Conservation (phyloP, 1,284 basidiomycete species). For the Ganoderma multipileum region DNA sequence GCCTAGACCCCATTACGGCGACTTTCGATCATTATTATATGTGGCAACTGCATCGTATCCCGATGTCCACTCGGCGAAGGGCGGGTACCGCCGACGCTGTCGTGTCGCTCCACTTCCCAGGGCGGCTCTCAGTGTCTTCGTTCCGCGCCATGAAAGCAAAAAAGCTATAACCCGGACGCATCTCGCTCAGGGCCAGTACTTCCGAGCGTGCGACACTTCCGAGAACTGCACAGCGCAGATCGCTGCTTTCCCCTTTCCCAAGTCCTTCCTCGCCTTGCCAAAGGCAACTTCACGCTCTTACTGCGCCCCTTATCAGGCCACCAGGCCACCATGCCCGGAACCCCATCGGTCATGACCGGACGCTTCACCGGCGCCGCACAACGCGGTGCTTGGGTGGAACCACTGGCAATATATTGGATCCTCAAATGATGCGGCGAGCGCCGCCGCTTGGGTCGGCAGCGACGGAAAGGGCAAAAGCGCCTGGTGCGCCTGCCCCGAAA, state of each 20-base stretch:
- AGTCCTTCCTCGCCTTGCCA: conserved; percentile 14
- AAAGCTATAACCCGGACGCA: not conserved
- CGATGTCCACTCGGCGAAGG: conserved; percentile 25
- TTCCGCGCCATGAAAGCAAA: conserved; percentile 14
- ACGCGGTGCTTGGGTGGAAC: conserved; percentile 4
- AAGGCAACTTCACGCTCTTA: conserved; percentile 11
- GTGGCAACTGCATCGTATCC: conserved; percentile 21
- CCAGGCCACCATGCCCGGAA: conserved; percentile 1
- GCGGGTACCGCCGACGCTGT: conserved; percentile 27
- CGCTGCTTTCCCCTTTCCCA: conserved; percentile 20
- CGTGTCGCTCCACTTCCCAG: conserved; percentile 20
- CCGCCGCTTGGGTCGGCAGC: conserved; percentile 32
- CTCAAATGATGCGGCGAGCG: conserved; percentile 18
- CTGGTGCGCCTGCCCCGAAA: conserved; percentile 35
- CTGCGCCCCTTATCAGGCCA: conserved; percentile 31
- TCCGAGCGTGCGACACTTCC: conserved; percentile 14
- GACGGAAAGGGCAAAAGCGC: conserved; percentile 30
- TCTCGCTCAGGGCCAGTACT: conserved; percentile 2
- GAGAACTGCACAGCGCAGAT: conserved; percentile 24
- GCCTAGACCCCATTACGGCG: conserved; percentile 2
- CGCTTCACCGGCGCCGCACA: not conserved
- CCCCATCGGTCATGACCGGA: not conserved
- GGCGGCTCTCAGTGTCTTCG: not conserved
- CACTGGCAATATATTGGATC: conserved; percentile 21
- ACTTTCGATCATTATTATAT: not conserved